Evolutionary conservation across 129 eudicot species (phyloP).

Genomic region (Tanacetum coccineum): DNA sequence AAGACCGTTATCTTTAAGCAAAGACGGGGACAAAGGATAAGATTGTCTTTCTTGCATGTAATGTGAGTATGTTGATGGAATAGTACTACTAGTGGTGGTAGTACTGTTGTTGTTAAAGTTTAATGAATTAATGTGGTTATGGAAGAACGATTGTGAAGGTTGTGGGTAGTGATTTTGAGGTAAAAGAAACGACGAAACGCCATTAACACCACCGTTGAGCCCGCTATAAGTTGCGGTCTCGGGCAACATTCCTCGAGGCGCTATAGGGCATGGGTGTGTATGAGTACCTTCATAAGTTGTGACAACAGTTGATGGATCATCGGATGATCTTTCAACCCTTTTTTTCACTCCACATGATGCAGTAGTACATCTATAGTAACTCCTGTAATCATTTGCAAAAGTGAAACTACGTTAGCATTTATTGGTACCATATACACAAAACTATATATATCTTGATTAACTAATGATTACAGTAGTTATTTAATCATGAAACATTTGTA

Average conservation of each 20-base stretch:
- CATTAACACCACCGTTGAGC: constrained; percentile 22
- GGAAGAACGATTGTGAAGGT: constrained; percentile 28
- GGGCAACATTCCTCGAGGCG: constrained; percentile 50
- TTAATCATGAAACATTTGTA: background rate
- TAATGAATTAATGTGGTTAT: constrained; percentile 34
- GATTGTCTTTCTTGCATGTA: constrained; percentile 26
- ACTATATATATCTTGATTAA: background rate
- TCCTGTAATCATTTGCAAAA: constrained; percentile 36
- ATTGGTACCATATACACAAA: background rate
- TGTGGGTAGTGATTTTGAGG: constrained; percentile 24
- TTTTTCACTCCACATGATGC: constrained; percentile 85
- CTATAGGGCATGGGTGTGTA: constrained; percentile 71
- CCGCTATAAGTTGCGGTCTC: constrained; percentile 39
- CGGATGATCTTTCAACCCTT: constrained; percentile 75
- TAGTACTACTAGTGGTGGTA: constrained; percentile 13
- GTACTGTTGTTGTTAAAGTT: constrained; percentile 26
- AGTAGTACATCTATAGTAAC: constrained; percentile 90
- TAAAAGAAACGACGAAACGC: constrained; percentile 24
- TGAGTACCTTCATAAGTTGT: constrained; percentile 90
- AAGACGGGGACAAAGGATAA: constrained; percentile 23
- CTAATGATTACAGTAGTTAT: background rate
- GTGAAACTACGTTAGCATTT: too few species aligned
- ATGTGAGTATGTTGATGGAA: constrained; percentile 19
- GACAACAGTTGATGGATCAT: constrained; percentile 67
- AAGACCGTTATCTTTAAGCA: constrained; percentile 67